Base-by-base conservation (phyloP, 805 yeast species). In the Clavispora carvajalis region DNA sequence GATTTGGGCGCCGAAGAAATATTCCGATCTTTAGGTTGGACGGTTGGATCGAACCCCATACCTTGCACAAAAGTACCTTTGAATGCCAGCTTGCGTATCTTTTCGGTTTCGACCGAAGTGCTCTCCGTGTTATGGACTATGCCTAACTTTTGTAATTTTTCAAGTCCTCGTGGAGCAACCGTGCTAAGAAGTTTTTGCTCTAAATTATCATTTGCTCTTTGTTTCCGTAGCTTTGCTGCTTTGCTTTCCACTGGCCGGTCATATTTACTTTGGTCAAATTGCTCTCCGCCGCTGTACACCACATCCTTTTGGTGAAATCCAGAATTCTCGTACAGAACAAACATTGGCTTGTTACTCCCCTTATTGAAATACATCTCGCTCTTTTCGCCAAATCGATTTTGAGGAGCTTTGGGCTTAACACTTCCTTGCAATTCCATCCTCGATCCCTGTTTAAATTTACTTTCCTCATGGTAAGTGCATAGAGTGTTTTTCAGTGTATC, bases 341-440 rank as follows among this genome's bases (percentile, higher is more conserved):
- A 60, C 44, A 26, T 36, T 39, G 24, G 66, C 48, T 28, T 53
- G 44, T 46, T 59, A 55, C 46, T 62, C 49, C 22, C 11, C 5
- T 36, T 16, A 7, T 51, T 45, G 18, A 49, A 41, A 28, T 48
- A 52, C 39, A 52, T 51, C 39, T 49, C 43, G 25, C 45, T 39
- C 17, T 50, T 18, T 13, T 41, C 29, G 30, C 53, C 59, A 21
- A 44, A 77, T 33, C 65, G 55, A 36, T 67, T 62, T 19, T 69
- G 67, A 5, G 89, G 80, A 6, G 87, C 74, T 51, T 79, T 72
- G 60, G 77, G 58, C 42, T 79, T 62, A 44, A 73, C 67, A 44
- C 77, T 64, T 12, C 85, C 76, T 58, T 79, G 85, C 39, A 91
- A 67, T 58, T 90, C 98, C 68, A 87, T 76, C 46, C 98, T 67